A percentile compares a stretch with the other conserved stretches of the same genome.
Conservation (phyloP, 129 eudicot species). For the Pulicaria dysenterica region DNA sequence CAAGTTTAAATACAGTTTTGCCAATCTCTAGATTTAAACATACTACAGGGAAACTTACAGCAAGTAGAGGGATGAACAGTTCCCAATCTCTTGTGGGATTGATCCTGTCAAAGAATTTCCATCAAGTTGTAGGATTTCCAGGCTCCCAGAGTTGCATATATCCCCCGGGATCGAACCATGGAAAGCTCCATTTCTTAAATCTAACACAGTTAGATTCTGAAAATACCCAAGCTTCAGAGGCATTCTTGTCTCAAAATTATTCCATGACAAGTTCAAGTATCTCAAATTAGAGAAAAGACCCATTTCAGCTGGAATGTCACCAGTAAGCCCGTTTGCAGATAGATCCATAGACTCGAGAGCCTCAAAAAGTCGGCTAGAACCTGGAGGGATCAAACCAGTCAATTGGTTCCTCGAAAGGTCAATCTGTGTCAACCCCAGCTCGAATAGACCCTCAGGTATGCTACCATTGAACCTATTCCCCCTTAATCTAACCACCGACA, state of each 20-base stretch:
- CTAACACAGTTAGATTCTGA: constrained; percentile 72
- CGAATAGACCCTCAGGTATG: constrained; percentile 74
- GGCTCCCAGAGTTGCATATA: constrained; percentile 76
- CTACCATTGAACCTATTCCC: constrained; percentile 63
- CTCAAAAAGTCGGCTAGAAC: constrained; percentile 56
- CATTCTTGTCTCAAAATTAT: constrained; percentile 65
- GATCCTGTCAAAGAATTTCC: constrained; percentile 72
- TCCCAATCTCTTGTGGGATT: constrained; percentile 76
- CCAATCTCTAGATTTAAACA: constrained; percentile 1
- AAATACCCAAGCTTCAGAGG: constrained; percentile 82
- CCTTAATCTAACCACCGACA: constrained; percentile 49
- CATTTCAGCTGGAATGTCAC: constrained; percentile 82
- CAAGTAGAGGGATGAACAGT: constrained; percentile 86
- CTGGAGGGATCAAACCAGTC: constrained; percentile 67
- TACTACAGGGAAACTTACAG: constrained; percentile 58
- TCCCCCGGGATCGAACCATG: constrained; percentile 75
- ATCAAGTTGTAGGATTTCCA: constrained; percentile 84
- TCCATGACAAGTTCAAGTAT: constrained; percentile 91
- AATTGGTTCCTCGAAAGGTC: constrained; percentile 73
- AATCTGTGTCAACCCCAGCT: constrained; percentile 57
- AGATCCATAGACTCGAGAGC: constrained; percentile 72
- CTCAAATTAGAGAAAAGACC: constrained; percentile 68
- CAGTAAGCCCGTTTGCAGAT: constrained; percentile 64
- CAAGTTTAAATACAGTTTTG: not conserved
- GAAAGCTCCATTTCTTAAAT: constrained; percentile 62